Evolutionary conservation across 192 early-diverging fungal genomes (phyloP).

Genomic region (Oehlia diaphana): DNA sequence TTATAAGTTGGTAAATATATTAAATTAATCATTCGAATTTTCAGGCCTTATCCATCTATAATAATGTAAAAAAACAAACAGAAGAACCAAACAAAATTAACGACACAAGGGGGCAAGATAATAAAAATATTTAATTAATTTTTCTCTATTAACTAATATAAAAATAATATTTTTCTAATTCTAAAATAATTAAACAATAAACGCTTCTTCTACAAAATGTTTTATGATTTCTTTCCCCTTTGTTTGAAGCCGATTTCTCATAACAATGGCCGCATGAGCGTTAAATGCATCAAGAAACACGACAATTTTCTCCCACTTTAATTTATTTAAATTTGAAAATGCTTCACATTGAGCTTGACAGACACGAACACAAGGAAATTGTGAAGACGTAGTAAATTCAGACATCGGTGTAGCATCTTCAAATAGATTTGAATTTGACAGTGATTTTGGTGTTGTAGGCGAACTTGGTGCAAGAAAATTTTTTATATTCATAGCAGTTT

Average conservation of each 20-base stretch:
- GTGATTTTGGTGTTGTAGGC: background rate
- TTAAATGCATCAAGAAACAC: constrained; percentile 48
- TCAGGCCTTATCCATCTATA: too few species aligned
- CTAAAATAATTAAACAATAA: background rate
- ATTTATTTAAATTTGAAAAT: constrained; percentile 39
- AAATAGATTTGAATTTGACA: background rate
- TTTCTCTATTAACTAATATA: too few species aligned
- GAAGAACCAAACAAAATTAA: too few species aligned
- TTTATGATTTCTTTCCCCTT: constrained; percentile 45
- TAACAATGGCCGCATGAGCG: constrained; percentile 54
- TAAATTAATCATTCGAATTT: too few species aligned
- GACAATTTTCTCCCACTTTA: constrained; percentile 49
- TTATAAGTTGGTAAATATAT: too few species aligned
- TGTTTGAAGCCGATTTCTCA: constrained; percentile 39
- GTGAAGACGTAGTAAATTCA: constrained; percentile 33
- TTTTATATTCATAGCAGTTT: constrained; percentile 15
- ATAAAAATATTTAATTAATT: too few species aligned
- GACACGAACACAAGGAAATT: constrained; percentile 13
- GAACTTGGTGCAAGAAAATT: background rate
- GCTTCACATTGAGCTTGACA: constrained; percentile 32
- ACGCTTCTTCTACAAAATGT: constrained; percentile 49
- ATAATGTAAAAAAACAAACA: too few species aligned
- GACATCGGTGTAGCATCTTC: constrained; percentile 21
- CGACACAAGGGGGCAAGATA: too few species aligned
- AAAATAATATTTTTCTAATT: background rate